These are phyloP conservation scores for Recurvomyces mirabilis DNA, from an alignment of 495 filamentous ascomycete species.

Conservation along the genomic window DNA sequence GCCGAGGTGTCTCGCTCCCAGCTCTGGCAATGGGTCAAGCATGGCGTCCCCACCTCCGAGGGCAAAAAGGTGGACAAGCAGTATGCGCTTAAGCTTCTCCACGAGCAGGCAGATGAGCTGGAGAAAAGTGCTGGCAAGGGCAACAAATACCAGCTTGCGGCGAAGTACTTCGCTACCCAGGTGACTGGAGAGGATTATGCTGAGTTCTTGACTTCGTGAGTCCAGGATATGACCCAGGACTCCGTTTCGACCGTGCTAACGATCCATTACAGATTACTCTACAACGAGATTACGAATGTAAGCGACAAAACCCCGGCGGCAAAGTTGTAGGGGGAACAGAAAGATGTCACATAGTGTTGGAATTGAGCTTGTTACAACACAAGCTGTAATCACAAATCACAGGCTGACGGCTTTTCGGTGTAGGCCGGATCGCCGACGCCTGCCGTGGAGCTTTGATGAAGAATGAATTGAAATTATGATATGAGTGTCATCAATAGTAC, in stretches of 20 bases:
- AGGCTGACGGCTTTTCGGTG: slow-evolving; percentile 6
- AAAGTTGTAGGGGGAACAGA: slow-evolving; percentile 51
- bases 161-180: slow-evolving; percentile 84
- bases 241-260: slow-evolving; percentile 18
- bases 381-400: background rate
- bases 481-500: background rate
- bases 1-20: slow-evolving; percentile 86
- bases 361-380: no score
- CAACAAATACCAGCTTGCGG: slow-evolving; percentile 84
- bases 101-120: slow-evolving; percentile 73
- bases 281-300: slow-evolving; percentile 88
- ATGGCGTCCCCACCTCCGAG: slow-evolving; percentile 74
- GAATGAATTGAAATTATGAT: background rate
- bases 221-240: no score
- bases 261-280: slow-evolving; percentile 51
- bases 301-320: slow-evolving; percentile 52
- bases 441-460: slow-evolving; percentile 3
- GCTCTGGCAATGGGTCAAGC: slow-evolving; percentile 93
- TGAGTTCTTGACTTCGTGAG: slow-evolving; percentile 83
- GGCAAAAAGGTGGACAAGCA: slow-evolving; percentile 89
- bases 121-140: slow-evolving; percentile 68
- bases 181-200: slow-evolving; percentile 95
- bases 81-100: slow-evolving; percentile 74
- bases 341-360: no score
- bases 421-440: slow-evolving; percentile 5